Base-by-base conservation (phyloP, 148 eudicot species). In the Talinum fruticosum region DNA sequence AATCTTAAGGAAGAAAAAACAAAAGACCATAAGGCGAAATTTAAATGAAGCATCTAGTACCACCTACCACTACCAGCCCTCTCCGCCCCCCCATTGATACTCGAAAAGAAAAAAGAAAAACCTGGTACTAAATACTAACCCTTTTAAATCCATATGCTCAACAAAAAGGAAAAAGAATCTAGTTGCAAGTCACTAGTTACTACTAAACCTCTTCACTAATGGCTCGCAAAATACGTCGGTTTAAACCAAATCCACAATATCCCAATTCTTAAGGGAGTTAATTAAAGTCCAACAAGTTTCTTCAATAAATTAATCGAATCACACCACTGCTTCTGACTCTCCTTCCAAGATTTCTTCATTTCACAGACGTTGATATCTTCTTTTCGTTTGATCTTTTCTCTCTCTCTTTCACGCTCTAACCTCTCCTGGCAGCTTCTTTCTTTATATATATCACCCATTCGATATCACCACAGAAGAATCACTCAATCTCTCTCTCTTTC, bases 361-460 rank as follows among this genome's bases (percentile, higher is more conserved):
- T 66, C 37, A 66, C 21, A 66, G 69, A 69, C 51, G 49, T 69
- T 69, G 47, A 37, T 51, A n/a, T n/a, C n/a, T n/a, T n/a, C n/a
- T n/a, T n/a, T n/a, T 16, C 6, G 28, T 16, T 38, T 24, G 32
- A 37, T 36, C 21, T 5, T 0, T 45, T 6, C 8, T 70, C 59
- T 71, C 30, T 23, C 19, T 41, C 28, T 26, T 1, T 10, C 8
- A 21, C 73, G 28, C 51, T 28, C 26, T 34, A 6, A 8, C 8
- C 71, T 6, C 24, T 10, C 35, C 5, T 8, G 33, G 10, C 29
- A 5, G 16, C 33, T 14, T 19, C 28, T 36, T 14, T 21, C 29
- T 36, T 33, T 29, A 36, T 28, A 2, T 47, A 14, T 5, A 16
- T 14, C 14, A 45, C 59, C 74, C 53, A 70, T 41, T 70, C 54